phyloP scores from a whole-genome alignment of 306 rosid species.

The Trifolium dubium region DNA sequence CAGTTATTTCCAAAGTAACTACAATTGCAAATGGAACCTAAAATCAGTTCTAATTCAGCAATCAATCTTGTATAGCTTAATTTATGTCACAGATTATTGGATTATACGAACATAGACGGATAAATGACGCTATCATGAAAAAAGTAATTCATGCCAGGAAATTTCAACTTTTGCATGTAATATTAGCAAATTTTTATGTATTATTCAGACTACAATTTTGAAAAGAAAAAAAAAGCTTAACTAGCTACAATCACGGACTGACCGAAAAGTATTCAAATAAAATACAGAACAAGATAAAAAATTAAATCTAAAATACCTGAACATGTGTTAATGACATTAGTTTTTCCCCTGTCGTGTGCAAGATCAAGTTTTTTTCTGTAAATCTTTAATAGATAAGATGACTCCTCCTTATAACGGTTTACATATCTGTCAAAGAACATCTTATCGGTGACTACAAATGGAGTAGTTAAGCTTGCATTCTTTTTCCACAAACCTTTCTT shows the following conservation, averaged over 20 bases:
- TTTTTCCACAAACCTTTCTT: slow-evolving; percentile 26
- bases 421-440: neutral
- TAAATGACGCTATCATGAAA: neutral
- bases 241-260: neutral
- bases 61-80: neutral
- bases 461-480: neutral
- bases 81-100: neutral
- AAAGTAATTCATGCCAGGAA: neutral
- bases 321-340: neutral
- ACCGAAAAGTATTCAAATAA: neutral
- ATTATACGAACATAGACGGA: neutral
- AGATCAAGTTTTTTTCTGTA: neutral
- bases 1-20: too few relatives aligned
- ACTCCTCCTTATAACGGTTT: neutral
- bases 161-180: too few relatives aligned
- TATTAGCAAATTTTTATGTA: too few relatives aligned
- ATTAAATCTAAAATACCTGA: neutral
- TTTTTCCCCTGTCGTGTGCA: neutral
- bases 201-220: too few relatives aligned
- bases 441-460: neutral
- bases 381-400: neutral
- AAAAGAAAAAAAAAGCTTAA: neutral
- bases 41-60: too few relatives aligned
- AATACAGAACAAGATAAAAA: neutral
- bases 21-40: too few relatives aligned